A percentile compares a stretch with the other conserved stretches of the same genome.
phyloP scores from a whole-genome alignment of 768 basidiomycete genomes.

The Paxillus involutus region DNA sequence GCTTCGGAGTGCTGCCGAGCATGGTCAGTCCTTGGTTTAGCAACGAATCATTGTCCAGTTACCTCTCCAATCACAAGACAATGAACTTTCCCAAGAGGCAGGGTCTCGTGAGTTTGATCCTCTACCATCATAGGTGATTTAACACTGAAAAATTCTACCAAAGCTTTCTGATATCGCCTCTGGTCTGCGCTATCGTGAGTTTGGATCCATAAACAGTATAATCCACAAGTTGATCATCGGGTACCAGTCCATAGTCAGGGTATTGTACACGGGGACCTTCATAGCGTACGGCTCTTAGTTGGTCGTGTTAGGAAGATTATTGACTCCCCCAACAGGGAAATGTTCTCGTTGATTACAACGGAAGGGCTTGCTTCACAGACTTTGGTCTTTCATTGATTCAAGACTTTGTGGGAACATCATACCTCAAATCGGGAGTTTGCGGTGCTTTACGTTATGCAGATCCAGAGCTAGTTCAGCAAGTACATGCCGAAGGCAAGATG shows the following conservation, averaged over 20 bases:
- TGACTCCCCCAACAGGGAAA: constrained; percentile 29
- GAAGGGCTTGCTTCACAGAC: constrained; percentile 46
- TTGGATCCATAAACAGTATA: neutral
- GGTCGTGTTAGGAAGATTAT: neutral
- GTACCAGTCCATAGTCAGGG: constrained; percentile 19
- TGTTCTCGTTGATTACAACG: constrained; percentile 40
- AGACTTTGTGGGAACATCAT: constrained; percentile 29
- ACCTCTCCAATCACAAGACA: constrained; percentile 8
- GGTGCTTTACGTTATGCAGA: constrained; percentile 51
- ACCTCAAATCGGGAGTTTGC: constrained; percentile 31
- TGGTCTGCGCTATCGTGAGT: constrained; percentile 25
- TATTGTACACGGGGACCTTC: constrained; percentile 37
- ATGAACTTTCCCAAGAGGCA: neutral
- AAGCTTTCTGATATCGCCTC: constrained; percentile 22
- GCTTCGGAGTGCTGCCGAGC: constrained; percentile 29
- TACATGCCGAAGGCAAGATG: neutral
- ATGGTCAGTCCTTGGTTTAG: constrained; percentile 35
- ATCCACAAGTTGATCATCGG: neutral
- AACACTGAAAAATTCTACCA: neutral
- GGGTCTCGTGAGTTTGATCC: constrained; percentile 11
- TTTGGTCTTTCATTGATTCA: constrained; percentile 40
- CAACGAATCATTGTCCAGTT: constrained; percentile 25
- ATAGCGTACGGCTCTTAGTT: constrained; percentile 25
- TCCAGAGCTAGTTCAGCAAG: constrained; percentile 24
- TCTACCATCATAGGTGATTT: neutral